phyloP scores from a whole-genome alignment of 2,329 filamentous ascomycete genomes.

The Claviceps sp. region DNA sequence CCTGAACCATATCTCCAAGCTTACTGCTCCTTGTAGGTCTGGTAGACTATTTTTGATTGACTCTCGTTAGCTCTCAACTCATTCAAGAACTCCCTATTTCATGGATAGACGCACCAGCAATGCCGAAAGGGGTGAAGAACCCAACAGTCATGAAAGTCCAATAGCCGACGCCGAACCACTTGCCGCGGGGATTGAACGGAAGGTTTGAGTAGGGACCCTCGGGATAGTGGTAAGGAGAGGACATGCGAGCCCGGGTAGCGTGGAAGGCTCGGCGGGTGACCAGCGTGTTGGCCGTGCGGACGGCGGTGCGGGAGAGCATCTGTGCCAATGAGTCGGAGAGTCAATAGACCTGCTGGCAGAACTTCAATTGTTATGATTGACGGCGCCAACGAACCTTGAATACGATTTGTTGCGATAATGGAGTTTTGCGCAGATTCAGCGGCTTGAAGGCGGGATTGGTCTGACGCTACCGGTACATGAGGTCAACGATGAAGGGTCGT shows the following conservation, averaged over 20 bases:
- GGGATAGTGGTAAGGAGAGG: conserved; percentile 94
- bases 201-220: conserved; percentile 91
- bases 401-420: conserved; percentile 6
- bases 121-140: conserved; percentile 49
- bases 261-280: conserved; percentile 89
- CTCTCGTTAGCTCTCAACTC: conserved; percentile 2
- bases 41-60: conserved; percentile 28
- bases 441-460: conserved; percentile 11
- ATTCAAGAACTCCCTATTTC: background rate
- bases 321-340: conserved; percentile 21
- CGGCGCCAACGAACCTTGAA: conserved; percentile 9
- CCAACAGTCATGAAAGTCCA: conserved; percentile 53
- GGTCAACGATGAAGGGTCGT: conserved; percentile 16
- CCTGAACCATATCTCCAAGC: conserved; percentile 6
- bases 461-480: conserved; percentile 15
- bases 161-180: conserved; percentile 72
- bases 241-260: conserved; percentile 71
- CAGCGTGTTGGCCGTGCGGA: conserved; percentile 51
- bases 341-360: conserved; percentile 26
- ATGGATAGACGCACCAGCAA: conserved; percentile 38
- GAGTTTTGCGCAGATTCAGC: conserved; percentile 14
- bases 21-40: conserved; percentile 28
- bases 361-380: background rate
- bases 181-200: conserved; percentile 90
- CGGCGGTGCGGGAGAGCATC: conserved; percentile 70